These are phyloP conservation scores for Entomophthora muscae DNA, from an alignment of 371 early-diverging fungal genomes.

Conservation along the genomic window DNA sequence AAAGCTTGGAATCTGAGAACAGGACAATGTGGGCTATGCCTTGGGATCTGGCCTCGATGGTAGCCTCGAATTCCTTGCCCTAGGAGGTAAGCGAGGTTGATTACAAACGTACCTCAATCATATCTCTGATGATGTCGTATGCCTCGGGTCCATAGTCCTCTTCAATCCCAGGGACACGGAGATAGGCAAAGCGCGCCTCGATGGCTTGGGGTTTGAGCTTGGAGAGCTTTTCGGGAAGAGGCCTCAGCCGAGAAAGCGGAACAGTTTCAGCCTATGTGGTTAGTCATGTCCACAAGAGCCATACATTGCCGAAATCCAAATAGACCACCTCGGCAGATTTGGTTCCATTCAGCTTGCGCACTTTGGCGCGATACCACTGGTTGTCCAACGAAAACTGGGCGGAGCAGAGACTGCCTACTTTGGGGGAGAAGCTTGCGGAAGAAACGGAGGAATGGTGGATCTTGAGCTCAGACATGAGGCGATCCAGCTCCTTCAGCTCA, in stretches of 20 bases:
- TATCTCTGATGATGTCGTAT: slow-evolving; percentile 37
- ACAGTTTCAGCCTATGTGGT: slow-evolving; percentile 33
- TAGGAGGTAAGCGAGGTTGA: slow-evolving; percentile 8
- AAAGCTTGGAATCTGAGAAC: slow-evolving; percentile 34
- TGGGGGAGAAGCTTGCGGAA: slow-evolving; percentile 31
- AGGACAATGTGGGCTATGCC: slow-evolving; percentile 46
- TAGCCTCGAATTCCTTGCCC: slow-evolving; percentile 54
- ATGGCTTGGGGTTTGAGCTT: slow-evolving; percentile 56
- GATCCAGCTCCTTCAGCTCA: slow-evolving; percentile 51
- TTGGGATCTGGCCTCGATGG: slow-evolving; percentile 41
- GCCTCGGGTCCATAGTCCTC: slow-evolving; percentile 67
- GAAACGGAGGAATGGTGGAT: slow-evolving; percentile 17
- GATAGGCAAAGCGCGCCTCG: slow-evolving; percentile 67
- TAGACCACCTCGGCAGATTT: slow-evolving; percentile 56
- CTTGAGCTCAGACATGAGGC: slow-evolving; percentile 63
- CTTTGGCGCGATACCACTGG: slow-evolving; percentile 80
- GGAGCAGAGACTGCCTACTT: slow-evolving; percentile 46
- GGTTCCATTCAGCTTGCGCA: slow-evolving; percentile 38
- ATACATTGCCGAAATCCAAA: slow-evolving; percentile 83
- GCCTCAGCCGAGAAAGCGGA: slow-evolving; percentile 31
- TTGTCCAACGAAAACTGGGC: slow-evolving; percentile 79
- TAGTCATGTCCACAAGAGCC: slow-evolving; percentile 2
- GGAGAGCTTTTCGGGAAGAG: slow-evolving; percentile 40
- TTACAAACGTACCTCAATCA: slow-evolving; percentile 18
- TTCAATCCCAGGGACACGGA: slow-evolving; percentile 41